Evolutionary conservation across 768 basidiomycete species (phyloP).

Genomic region (Serpula lacrymans): DNA sequence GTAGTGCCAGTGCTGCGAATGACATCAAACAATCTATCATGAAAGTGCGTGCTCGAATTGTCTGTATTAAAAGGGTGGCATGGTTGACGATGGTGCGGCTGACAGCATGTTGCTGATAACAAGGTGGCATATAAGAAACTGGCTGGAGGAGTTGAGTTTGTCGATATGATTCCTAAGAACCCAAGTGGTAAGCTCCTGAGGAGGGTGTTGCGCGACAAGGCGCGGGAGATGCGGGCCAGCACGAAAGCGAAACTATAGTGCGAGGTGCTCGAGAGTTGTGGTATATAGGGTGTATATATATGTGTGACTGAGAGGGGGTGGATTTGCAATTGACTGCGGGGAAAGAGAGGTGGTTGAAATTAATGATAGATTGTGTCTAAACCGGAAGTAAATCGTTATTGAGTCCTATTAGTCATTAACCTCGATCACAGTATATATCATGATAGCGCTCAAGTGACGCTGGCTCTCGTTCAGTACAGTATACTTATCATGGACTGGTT

Average conservation of each 20-base stretch:
- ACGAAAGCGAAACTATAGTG: slow-evolving; percentile 25
- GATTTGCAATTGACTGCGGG: no score
- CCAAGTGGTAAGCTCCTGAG: slow-evolving; percentile 67
- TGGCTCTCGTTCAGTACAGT: no score
- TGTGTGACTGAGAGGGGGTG: no score
- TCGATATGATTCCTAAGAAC: slow-evolving; percentile 64
- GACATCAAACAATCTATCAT: slow-evolving; percentile 39
- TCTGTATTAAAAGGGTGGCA: not conserved
- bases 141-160: slow-evolving; percentile 58
- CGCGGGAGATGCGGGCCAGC: slow-evolving; percentile 23
- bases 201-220: slow-evolving; percentile 51
- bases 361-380: no score
- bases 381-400: no score
- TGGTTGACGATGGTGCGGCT: not conserved
- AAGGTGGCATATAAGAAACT: slow-evolving; percentile 62
- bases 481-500: no score
- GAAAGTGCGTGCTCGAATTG: slow-evolving; percentile 42
- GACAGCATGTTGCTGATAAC: slow-evolving; percentile 53
- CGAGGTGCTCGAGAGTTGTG: slow-evolving; percentile 5
- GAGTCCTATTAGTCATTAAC: no score
- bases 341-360: no score
- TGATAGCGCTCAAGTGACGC: no score
- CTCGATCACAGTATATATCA: no score
- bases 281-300: not conserved
- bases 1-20: slow-evolving; percentile 29